These are phyloP conservation scores for Gloeopeniophorella convolvens DNA, from an alignment of 768 basidiomycete genomes.

Conservation along the genomic window DNA sequence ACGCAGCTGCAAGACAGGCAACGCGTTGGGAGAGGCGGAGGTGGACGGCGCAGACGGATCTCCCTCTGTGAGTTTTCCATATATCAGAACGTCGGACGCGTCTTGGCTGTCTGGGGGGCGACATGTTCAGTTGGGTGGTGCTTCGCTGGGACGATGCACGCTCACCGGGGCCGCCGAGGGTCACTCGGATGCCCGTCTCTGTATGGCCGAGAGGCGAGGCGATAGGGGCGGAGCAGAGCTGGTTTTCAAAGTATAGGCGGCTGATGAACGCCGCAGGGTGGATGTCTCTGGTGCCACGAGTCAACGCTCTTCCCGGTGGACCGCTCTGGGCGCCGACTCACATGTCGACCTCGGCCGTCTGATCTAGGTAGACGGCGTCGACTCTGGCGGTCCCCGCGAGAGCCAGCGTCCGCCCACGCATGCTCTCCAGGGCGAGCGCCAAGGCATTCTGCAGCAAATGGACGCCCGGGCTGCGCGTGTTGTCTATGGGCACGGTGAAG, in stretches of 20 bases:
- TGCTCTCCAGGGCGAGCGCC: constrained; percentile 68
- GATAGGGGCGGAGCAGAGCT: constrained; percentile 48
- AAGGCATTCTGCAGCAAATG: constrained; percentile 58
- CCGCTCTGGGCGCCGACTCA: constrained; percentile 27
- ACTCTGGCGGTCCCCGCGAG: constrained; percentile 50
- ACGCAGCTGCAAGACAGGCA: constrained; percentile 35
- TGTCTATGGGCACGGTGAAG: constrained; percentile 47
- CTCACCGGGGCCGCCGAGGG: constrained; percentile 63
- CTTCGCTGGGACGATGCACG: constrained; percentile 2
- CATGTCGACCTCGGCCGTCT: constrained; percentile 44
- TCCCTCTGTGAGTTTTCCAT: constrained; percentile 31
- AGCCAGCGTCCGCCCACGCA: constrained; percentile 64
- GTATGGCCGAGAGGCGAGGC: constrained; percentile 32
- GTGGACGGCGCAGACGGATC: constrained; percentile 14
- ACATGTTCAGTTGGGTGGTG: not conserved
- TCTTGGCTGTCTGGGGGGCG: constrained; percentile 51
- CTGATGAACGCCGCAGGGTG: constrained; percentile 59
- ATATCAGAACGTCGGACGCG: constrained; percentile 60
- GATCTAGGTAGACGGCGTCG: constrained; percentile 54
- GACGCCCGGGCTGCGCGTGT: constrained; percentile 12
- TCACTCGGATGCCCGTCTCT: constrained; percentile 56
- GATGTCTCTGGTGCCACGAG: constrained; percentile 45
- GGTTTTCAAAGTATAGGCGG: constrained; percentile 64
- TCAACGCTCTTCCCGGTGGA: not conserved
- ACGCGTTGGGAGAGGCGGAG: constrained; percentile 22